Evolutionary conservation across 2,329 filamentous ascomycete species (phyloP).

Genomic region (Fusarium nelsonii): DNA sequence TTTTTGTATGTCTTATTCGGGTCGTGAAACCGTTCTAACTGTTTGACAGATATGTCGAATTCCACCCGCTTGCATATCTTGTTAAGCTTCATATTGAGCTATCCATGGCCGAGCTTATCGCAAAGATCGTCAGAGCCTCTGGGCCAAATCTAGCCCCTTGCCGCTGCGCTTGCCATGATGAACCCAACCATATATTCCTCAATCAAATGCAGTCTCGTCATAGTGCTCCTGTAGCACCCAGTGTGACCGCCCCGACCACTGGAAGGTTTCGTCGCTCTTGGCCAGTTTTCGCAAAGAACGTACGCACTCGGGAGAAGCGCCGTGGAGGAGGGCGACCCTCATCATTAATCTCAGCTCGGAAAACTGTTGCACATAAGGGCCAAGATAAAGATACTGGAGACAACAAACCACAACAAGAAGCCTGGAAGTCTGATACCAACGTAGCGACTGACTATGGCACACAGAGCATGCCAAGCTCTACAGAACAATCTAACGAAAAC

Average conservation of each 20-base stretch:
- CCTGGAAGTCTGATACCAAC: conserved; percentile 16
- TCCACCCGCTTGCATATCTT: conserved; percentile 47
- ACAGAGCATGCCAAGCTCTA: conserved; percentile 27
- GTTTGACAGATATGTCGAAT: conserved; percentile 41
- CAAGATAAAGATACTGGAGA: conserved; percentile 7
- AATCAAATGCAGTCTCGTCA: conserved; percentile 21
- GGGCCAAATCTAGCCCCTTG: conserved; percentile 33
- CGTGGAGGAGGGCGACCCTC: conserved; percentile 5
- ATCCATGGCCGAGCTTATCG: conserved; percentile 47
- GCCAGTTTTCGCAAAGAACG: conserved; percentile 19
- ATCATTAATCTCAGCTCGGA: conserved; percentile 4
- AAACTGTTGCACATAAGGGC: conserved; percentile 4
- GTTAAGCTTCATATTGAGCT: conserved; percentile 48
- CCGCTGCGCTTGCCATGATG: conserved; percentile 42
- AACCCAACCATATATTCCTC: conserved; percentile 22
- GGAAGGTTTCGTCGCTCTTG: conserved; percentile 41
- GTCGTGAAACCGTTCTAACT: not conserved
- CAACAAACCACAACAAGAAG: conserved; percentile 6
- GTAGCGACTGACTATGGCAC: conserved; percentile 23
- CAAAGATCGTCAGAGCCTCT: conserved; percentile 45
- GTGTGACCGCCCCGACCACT: conserved; percentile 34
- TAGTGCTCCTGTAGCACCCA: conserved; percentile 15
- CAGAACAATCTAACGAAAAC: conserved; percentile 23
- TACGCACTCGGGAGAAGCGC: conserved; percentile 15
- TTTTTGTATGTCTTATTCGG: conserved; percentile 37